Conservation (phyloP, 768 basidiomycete genomes). For the Lentinula aciculospora region DNA sequence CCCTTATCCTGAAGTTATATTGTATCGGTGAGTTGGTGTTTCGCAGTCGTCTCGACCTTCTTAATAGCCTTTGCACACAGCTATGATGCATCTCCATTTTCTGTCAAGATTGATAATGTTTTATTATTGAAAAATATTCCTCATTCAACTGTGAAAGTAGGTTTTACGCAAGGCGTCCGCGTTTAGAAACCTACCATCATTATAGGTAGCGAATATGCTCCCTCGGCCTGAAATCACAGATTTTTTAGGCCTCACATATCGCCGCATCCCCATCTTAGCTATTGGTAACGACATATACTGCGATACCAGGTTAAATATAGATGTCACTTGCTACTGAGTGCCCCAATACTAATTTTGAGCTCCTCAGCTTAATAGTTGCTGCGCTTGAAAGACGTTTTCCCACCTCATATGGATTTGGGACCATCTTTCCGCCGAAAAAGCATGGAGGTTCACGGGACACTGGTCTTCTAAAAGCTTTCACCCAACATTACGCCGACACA, state of each 20-base stretch:
- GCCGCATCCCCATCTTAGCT: slow-evolving; percentile 54
- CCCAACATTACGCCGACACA: slow-evolving; percentile 39
- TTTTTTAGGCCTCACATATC: slow-evolving; percentile 45
- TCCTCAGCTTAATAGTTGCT: slow-evolving; percentile 38
- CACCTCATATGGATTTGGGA: slow-evolving; percentile 37
- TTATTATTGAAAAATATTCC: slow-evolving; percentile 44
- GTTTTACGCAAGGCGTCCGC: slow-evolving; percentile 9
- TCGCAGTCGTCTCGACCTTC: background rate
- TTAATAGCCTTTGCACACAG: slow-evolving; percentile 19
- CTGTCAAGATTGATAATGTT: slow-evolving; percentile 45
- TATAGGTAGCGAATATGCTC: slow-evolving; percentile 41
- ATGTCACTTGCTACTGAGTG: background rate
- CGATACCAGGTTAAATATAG: slow-evolving; percentile 36
- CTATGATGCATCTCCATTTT: slow-evolving; percentile 48
- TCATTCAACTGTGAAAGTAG: slow-evolving; percentile 42
- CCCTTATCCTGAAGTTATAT: slow-evolving; percentile 25
- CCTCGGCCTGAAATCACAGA: slow-evolving; percentile 55
- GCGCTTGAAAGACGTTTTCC: slow-evolving; percentile 53
- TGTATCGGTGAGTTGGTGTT: slow-evolving; percentile 36
- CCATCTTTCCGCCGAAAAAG: slow-evolving; percentile 43
- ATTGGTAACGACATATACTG: slow-evolving; percentile 60
- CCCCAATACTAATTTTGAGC: background rate
- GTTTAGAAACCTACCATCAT: background rate
- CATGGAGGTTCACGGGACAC: slow-evolving; percentile 34
- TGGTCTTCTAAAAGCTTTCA: slow-evolving; percentile 42